Base-by-base conservation (phyloP, 2,329 filamentous ascomycete genomes). In the Endoconidiophora laricicola region DNA sequence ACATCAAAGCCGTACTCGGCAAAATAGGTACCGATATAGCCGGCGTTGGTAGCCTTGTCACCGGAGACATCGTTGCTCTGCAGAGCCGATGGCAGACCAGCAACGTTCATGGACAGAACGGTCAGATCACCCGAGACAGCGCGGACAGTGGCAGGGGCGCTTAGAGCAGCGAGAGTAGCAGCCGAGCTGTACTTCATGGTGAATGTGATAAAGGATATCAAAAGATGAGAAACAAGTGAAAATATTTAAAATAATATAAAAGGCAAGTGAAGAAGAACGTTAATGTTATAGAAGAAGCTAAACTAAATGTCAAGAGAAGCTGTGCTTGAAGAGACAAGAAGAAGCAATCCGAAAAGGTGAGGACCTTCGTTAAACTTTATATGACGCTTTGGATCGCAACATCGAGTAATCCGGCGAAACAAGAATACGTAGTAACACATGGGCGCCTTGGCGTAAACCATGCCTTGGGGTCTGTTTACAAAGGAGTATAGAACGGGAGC, bases 51-150 rank as follows among this genome's bases (percentile, higher is more conserved):
- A 0, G 65, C 63, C 63, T 81, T 81, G 60, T 79, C 72, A 20
- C 79, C 78, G 2, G 74, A 69, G 2, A 80, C 71, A 3, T 71
- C 75, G 58, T 81, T 82, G 57, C 59, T 61, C 54, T 81, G 74
- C 44, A 82, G 58, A 50, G 75, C 61, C 2, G 63, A 60, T 1
- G 78, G 77, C 2, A 79, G 66, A 18, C 76, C 76, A 14, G 76
- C 76, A 33, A 79, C 73, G 56, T 80, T 80, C 63, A 74, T 73
- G 20, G 71, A 66, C 22, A 79, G 60, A 47, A 73, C 59, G 52
- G 66, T 70, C 60, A 79, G 71, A n/a, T 65, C 62, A 37, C 65
- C 64, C 16, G 52, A 54, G 33, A 41, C 51, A 20, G 51, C 51
- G 9, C 40, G 37, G 44, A 53, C 51, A 23, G 50, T 12, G 22